phyloP scores from a whole-genome alignment of 2,329 filamentous ascomycete genomes.

The Alternaria solani region DNA sequence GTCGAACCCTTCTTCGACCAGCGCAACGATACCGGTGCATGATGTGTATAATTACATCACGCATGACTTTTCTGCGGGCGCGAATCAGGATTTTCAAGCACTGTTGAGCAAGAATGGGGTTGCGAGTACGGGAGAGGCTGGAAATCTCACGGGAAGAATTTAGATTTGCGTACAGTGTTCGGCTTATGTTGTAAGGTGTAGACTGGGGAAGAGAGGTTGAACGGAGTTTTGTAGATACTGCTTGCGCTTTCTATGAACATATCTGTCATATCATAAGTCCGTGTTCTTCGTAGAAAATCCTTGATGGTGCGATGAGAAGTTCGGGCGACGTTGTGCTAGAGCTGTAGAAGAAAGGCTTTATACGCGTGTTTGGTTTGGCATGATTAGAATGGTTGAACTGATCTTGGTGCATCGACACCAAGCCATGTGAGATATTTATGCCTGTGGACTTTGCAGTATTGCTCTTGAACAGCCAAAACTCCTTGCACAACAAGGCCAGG shows the following conservation, averaged over 20 bases:
- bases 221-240: background rate
- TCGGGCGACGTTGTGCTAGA: background rate
- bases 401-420: background rate
- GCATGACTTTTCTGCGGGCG: slow-evolving; percentile 37
- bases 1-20: slow-evolving; percentile 29
- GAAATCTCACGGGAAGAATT: background rate
- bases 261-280: background rate
- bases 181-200: background rate
- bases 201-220: background rate
- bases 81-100: slow-evolving; percentile 34
- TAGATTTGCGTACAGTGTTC: background rate
- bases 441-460: background rate
- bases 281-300: background rate
- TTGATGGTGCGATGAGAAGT: background rate
- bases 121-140: background rate
- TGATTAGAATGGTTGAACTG: background rate
- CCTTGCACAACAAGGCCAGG: background rate
- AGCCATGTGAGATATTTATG: background rate
- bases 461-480: background rate
- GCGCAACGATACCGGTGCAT: slow-evolving; percentile 35
- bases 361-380: background rate
- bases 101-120: slow-evolving; percentile 39
- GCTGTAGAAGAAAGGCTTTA: background rate
- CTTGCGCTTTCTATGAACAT: background rate
- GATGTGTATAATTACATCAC: slow-evolving; percentile 42